These are phyloP conservation scores for Penicillium psychrosexuale DNA, from an alignment of 2,329 filamentous ascomycete genomes.

Conservation along the genomic window DNA sequence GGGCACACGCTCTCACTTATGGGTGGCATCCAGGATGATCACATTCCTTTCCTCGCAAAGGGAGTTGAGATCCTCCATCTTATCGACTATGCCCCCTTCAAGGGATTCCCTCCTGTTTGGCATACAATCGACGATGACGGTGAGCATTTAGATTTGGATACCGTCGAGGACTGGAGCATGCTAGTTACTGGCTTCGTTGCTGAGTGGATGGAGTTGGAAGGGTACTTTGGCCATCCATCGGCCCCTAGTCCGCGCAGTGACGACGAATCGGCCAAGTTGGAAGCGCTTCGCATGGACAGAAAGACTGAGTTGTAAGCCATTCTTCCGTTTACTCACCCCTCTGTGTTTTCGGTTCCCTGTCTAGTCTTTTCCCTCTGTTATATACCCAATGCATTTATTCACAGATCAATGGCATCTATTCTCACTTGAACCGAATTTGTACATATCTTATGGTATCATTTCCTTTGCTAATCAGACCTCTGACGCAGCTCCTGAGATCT, in stretches of 20 bases:
- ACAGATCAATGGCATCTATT: not conserved
- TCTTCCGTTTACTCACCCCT: constrained; percentile 14
- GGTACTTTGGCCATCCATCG: constrained; percentile 41
- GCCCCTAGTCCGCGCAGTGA: constrained; percentile 1
- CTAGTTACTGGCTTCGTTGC: constrained; percentile 80
- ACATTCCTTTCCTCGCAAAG: constrained; percentile 81
- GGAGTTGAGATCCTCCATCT: constrained; percentile 88
- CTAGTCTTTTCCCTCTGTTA: not conserved
- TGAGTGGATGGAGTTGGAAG: constrained; percentile 87
- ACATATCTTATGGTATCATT: not conserved
- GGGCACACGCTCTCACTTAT: constrained; percentile 47
- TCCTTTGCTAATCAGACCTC: constrained; percentile 1
- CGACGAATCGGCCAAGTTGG: constrained; percentile 8
- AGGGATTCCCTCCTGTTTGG: constrained; percentile 74
- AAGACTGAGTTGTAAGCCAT: constrained; percentile 45
- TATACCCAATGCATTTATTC: constrained; percentile 14
- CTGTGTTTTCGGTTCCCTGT: not conserved
- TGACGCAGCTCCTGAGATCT: not conserved
- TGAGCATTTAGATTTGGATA: constrained; percentile 74
- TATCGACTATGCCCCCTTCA: constrained; percentile 64
- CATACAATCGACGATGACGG: constrained; percentile 81
- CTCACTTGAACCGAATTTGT: not conserved
- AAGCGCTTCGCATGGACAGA: constrained; percentile 17
- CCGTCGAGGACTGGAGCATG: constrained; percentile 81
- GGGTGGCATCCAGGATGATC: constrained; percentile 73